Percentiles rank a stretch among this genome's conserved stretches.
Evolutionary conservation across 23 red algal genomes (phyloP).

Genomic region (Gracilaria vermiculophylla): DNA sequence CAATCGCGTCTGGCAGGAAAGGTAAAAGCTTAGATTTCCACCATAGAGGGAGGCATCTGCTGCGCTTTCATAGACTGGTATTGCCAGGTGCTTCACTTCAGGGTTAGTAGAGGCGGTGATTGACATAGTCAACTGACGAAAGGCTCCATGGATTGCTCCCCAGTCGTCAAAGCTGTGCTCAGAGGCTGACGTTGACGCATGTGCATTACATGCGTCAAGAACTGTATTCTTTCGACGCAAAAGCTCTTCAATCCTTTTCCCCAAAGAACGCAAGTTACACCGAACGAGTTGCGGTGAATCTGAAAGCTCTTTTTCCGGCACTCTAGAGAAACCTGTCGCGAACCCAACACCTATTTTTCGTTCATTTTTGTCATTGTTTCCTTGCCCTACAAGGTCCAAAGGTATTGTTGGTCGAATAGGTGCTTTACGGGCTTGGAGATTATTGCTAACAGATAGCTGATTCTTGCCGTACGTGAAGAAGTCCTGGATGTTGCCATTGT

Average conservation of each 20-base stretch:
- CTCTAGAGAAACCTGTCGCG: conserved; percentile 54
- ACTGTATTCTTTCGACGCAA: background rate
- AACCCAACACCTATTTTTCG: conserved; percentile 36
- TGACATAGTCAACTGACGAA: conserved; percentile 67
- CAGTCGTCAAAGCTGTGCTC: background rate
- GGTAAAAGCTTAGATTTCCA: conserved; percentile 61
- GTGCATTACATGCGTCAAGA: background rate
- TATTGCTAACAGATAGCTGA: background rate
- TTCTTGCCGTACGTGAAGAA: background rate
- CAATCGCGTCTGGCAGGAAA: conserved; percentile 46
- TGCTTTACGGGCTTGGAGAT: background rate
- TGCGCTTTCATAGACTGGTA: conserved; percentile 62
- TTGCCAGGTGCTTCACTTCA: conserved; percentile 34
- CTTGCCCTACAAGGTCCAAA: background rate
- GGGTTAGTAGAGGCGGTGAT: conserved; percentile 41
- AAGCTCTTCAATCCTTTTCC: background rate
- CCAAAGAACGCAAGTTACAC: background rate
- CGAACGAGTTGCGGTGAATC: background rate
- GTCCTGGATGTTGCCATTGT: background rate
- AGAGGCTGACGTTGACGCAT: background rate
- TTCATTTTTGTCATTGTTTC: background rate
- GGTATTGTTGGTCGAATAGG: background rate
- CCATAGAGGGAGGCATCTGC: conserved; percentile 59
- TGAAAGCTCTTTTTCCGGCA: conserved; percentile 12
- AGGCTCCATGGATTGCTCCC: conserved; percentile 36